Conservation (phyloP, 2,329 filamentous ascomycete species). For the Apiospora aurea region DNA sequence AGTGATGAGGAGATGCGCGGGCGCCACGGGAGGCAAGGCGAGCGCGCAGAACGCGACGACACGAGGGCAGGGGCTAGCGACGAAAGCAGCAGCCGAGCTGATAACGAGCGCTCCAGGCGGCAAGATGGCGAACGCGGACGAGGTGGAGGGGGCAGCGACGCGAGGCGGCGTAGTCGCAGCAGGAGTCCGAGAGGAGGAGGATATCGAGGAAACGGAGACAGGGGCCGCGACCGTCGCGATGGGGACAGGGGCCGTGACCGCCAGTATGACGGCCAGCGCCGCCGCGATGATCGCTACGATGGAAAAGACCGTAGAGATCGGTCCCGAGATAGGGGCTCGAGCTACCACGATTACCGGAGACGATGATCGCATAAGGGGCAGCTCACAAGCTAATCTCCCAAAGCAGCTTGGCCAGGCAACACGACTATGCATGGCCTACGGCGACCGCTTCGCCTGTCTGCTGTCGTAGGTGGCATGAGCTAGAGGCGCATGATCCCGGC, state of each 20-base stretch:
- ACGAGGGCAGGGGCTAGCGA: constrained; percentile 28
- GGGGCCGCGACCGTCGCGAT: constrained; percentile 28
- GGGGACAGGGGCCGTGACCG: constrained; percentile 26
- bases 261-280: constrained; percentile 29
- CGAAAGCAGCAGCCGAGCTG: constrained; percentile 37
- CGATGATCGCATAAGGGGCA: constrained; percentile 30
- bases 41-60: constrained; percentile 37
- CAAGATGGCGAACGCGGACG: constrained; percentile 25
- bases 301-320: constrained; percentile 35
- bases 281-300: constrained; percentile 34
- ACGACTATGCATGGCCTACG: neutral
- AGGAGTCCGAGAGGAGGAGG: constrained; percentile 41
- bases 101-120: constrained; percentile 33
- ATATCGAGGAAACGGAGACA: neutral
- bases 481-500: neutral
- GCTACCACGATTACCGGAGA: constrained; percentile 31
- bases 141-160: constrained; percentile 40
- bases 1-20: constrained; percentile 73
- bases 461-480: neutral
- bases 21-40: constrained; percentile 51
- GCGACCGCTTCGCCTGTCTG: neutral
- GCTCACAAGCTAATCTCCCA: neutral
- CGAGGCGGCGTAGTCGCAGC: constrained; percentile 42
- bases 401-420: neutral
- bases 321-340: constrained; percentile 30